These are phyloP conservation scores for Tolypocladium album DNA, from an alignment of 2,329 filamentous ascomycete genomes.

Conservation along the genomic window DNA sequence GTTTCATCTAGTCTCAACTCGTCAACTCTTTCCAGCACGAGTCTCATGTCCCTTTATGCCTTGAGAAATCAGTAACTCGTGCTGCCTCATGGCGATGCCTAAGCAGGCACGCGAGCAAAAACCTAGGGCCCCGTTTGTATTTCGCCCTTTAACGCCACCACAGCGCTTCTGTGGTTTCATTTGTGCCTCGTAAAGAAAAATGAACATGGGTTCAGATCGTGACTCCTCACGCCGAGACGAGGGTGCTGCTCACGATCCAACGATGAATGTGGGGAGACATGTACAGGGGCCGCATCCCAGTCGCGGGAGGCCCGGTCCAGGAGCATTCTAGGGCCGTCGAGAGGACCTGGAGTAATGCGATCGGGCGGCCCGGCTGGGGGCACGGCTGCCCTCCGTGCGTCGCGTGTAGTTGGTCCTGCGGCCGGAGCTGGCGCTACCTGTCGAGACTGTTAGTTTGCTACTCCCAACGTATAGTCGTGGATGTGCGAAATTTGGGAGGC, in stretches of 20 bases:
- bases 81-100: not conserved
- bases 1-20: not conserved
- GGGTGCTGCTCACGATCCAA: not conserved
- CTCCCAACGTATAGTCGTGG: not conserved
- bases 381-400: slow-evolving; percentile 20
- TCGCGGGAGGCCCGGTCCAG: not conserved
- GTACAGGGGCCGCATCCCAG: slow-evolving; percentile 4
- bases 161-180: not conserved
- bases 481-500: slow-evolving; percentile 14
- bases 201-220: not conserved
- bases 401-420: slow-evolving; percentile 26
- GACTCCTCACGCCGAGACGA: not conserved
- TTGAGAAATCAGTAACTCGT: not conserved
- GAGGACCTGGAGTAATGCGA: slow-evolving; percentile 20
- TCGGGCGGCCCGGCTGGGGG: slow-evolving; percentile 16
- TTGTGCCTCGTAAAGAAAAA: not conserved
- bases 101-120: not conserved
- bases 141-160: not conserved
- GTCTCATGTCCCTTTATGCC: not conserved
- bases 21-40: not conserved
- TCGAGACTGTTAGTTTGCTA: slow-evolving; percentile 9
- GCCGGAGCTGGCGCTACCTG: slow-evolving; percentile 36
- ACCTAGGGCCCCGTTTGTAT: not conserved
- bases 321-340: slow-evolving; percentile 8
- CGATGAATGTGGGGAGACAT: slow-evolving; percentile 2